These are phyloP conservation scores for Podospora appendiculata DNA, from an alignment of 495 filamentous ascomycete species.

Conservation along the genomic window DNA sequence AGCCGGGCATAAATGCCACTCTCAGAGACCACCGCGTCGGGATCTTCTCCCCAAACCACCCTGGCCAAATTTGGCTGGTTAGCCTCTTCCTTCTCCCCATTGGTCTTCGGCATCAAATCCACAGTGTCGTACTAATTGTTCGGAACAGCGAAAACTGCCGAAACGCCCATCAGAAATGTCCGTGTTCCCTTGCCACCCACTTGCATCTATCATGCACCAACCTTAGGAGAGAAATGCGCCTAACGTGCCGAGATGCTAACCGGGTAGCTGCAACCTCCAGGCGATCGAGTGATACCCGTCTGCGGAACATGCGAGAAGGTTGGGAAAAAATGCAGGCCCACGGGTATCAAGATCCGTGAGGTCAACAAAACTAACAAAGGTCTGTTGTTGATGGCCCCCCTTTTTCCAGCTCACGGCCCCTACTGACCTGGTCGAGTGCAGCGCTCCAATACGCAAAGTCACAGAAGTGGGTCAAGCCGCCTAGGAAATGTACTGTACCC, in stretches of 20 bases:
- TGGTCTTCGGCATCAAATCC: not conserved
- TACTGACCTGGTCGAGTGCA: not conserved
- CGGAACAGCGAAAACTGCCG: constrained; percentile 35
- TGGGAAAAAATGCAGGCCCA: constrained; percentile 13
- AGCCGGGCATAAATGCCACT: constrained; percentile 2
- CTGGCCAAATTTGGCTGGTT: constrained; percentile 23
- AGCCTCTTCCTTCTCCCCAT: constrained; percentile 1
- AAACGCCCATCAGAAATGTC: constrained; percentile 40
- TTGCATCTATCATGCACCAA: not conserved
- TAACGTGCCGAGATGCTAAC: not conserved
- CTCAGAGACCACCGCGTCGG: not conserved
- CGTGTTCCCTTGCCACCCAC: constrained; percentile 1
- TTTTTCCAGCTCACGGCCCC: not conserved
- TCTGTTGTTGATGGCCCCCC: constrained; percentile 1
- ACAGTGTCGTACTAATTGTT: not conserved
- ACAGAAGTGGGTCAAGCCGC: constrained; percentile 26
- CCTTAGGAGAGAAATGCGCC: not conserved
- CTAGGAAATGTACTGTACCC: constrained; percentile 17
- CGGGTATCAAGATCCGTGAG: constrained; percentile 21
- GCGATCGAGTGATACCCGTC: constrained; percentile 34
- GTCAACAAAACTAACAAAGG: constrained; percentile 5
- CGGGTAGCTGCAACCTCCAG: constrained; percentile 13
- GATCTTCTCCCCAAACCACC: not conserved
- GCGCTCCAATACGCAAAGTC: constrained; percentile 15
- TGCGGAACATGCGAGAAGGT: constrained; percentile 29